Conservation (phyloP, 2,329 filamentous ascomycete species). For the Aureobasidium melanogenum region DNA sequence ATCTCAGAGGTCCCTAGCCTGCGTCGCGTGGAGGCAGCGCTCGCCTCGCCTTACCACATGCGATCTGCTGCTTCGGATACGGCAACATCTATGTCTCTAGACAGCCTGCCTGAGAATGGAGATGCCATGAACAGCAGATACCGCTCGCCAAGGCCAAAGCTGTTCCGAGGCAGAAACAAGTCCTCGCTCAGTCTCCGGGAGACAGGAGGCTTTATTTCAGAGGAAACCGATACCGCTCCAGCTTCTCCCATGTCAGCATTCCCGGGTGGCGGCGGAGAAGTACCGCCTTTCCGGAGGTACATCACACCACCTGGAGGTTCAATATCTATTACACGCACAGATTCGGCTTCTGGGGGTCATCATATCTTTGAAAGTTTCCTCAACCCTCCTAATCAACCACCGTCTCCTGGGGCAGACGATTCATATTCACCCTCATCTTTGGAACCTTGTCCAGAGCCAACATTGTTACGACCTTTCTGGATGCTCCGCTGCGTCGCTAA, state of each 20-base stretch:
- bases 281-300: background rate
- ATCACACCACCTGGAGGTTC: slow-evolving; percentile 6
- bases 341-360: slow-evolving; percentile 52
- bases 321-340: background rate
- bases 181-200: slow-evolving; percentile 58
- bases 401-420: slow-evolving; percentile 28
- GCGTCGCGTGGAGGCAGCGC: slow-evolving; percentile 5
- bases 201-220: slow-evolving; percentile 51
- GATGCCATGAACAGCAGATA: background rate
- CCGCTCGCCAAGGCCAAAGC: slow-evolving; percentile 18
- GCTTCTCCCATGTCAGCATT: slow-evolving; percentile 14
- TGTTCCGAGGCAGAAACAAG: slow-evolving; percentile 39
- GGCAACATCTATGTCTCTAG: slow-evolving; percentile 12
- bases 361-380: slow-evolving; percentile 64
- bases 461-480: slow-evolving; percentile 92
- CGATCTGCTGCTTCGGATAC: slow-evolving; percentile 15
- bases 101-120: slow-evolving; percentile 11
- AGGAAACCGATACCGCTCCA: slow-evolving; percentile 12
- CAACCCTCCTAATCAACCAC: slow-evolving; percentile 17
- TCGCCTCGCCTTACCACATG: slow-evolving; percentile 11
- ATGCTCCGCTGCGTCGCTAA: slow-evolving; percentile 92
- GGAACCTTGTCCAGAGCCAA: slow-evolving; percentile 84
- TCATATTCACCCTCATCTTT: slow-evolving; percentile 62
- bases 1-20: slow-evolving; percentile 14
- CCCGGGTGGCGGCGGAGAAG: background rate